Evolutionary conservation across 495 filamentous ascomycete genomes (phyloP), one percentile per base, ranked within the genome.

Genomic region (Hyaloscypha variabilis): DNA sequence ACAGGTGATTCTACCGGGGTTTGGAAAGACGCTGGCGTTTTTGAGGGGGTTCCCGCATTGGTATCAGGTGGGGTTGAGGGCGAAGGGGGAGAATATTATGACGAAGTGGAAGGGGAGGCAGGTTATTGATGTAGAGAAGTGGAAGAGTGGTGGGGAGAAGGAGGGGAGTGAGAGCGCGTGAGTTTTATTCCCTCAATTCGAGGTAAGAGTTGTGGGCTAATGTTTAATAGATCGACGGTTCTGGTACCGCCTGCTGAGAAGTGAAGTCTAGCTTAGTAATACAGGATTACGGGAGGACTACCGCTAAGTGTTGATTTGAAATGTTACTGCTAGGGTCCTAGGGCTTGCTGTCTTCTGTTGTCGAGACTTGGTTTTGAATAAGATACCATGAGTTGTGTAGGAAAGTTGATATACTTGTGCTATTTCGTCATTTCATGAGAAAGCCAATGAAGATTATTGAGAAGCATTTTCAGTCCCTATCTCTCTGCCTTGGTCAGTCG

Each of bases 1-100:
- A 2, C 83, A 88, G 77, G 72, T 91, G n/a, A 67, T 86, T 30
- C 46, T 86, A 56, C 86, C 88, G 1, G 73, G 63, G 2, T 76
- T 77, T 67, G 79, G 71, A 8, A 72, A 67, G 17, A 54, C 71
- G 21, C 60, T 81, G 50, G 54, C 75, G 8, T 59, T 69, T 24
- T 39, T 82, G 64, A 74, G 71, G 42, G 79, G 73, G 0, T 52
- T 80, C 64, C 80, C 80, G 54, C 75, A 77, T 63, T 85, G 81
- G 82, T 77, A 81, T 62, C 74, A 79, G 67, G 56, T 67, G 2
- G 60, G 73, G 29, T 26, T 82, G 58, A 67, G 79, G 62, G 49
- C 60, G 30, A 74, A 76, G 64, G 75, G 75, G 6, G 60, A 67
- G 60, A 71, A 64, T 29, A 74, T 80, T 57, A 85, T 85, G 82